phyloP scores from a whole-genome alignment of 164 flowering plant genomes.

The Vitis rotundifolia region DNA sequence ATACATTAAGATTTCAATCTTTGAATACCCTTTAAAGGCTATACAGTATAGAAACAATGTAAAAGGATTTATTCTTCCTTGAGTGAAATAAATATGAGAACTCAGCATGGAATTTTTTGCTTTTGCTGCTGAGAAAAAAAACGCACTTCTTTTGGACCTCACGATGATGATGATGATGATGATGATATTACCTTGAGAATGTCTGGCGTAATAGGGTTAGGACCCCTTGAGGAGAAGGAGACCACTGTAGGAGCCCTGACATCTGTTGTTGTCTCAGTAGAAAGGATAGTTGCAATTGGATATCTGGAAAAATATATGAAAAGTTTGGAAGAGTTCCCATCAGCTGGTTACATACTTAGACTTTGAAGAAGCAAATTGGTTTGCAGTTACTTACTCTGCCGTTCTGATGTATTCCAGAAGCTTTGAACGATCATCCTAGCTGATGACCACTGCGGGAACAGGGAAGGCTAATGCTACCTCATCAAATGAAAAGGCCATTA shows the following conservation, averaged over 20 bases:
- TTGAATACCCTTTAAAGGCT: too few relatives aligned
- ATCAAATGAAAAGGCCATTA: neutral
- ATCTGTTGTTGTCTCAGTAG: conserved; percentile 11
- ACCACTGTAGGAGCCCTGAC: conserved; percentile 15
- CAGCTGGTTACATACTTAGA: too few relatives aligned
- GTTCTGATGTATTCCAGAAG: conserved; percentile 5
- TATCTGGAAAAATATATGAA: too few relatives aligned
- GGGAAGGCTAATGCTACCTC: neutral
- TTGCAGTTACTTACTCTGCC: neutral
- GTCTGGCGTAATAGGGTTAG: conserved; percentile 11
- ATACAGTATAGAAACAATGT: too few relatives aligned
- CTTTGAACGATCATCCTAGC: neutral
- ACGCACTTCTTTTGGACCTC: too few relatives aligned
- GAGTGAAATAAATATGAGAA: too few relatives aligned
- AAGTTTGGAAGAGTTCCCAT: too few relatives aligned
- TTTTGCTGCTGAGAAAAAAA: too few relatives aligned
- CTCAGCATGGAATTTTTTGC: too few relatives aligned
- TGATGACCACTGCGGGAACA: neutral
- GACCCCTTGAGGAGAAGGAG: conserved; percentile 4
- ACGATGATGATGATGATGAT: too few relatives aligned
- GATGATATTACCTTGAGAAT: conserved; percentile 17
- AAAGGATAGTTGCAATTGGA: conserved; percentile 14
- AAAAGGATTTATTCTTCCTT: too few relatives aligned
- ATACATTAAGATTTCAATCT: too few relatives aligned
- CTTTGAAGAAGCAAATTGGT: neutral